phyloP scores from a whole-genome alignment of 805 yeast species.

The Lipomyces kockii region DNA sequence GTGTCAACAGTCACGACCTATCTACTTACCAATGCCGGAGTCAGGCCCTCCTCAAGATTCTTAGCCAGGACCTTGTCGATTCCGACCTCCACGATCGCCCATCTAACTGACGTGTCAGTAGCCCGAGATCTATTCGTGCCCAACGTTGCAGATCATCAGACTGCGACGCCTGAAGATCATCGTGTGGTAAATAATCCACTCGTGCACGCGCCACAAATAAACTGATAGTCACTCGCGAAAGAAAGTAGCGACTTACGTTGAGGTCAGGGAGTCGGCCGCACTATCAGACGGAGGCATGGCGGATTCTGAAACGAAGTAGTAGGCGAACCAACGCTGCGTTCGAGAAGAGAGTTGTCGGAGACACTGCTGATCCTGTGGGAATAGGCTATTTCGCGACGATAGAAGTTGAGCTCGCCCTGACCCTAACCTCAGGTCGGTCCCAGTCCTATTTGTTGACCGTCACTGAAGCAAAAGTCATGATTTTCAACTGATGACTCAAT shows the following conservation, averaged over 20 bases:
- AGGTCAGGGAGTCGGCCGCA: conserved; percentile 11
- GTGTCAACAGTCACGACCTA: not conserved
- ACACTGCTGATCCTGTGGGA: not conserved
- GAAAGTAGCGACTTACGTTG: conserved; percentile 20
- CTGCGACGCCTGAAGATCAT: not conserved
- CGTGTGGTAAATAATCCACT: not conserved
- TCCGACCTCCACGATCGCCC: conserved; percentile 50
- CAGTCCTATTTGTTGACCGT: too few relatives aligned
- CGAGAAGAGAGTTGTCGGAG: not conserved
- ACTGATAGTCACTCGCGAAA: not conserved
- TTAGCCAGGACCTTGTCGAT: conserved; percentile 47
- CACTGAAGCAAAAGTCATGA: too few relatives aligned
- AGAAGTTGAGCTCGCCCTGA: too few relatives aligned
- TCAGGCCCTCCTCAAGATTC: conserved; percentile 46
- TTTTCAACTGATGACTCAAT: too few relatives aligned
- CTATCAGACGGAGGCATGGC: conserved; percentile 11
- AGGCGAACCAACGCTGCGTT: not conserved
- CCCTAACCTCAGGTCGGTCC: too few relatives aligned
- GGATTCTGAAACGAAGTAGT: not conserved
- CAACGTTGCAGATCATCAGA: not conserved
- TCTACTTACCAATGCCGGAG: conserved; percentile 42
- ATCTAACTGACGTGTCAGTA: conserved; percentile 37
- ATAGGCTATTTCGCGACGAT: not conserved
- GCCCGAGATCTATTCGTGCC: not conserved
- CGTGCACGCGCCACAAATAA: not conserved